Conservation (phyloP, 305 asterid genomes). For the Fraxinus dipetala region DNA sequence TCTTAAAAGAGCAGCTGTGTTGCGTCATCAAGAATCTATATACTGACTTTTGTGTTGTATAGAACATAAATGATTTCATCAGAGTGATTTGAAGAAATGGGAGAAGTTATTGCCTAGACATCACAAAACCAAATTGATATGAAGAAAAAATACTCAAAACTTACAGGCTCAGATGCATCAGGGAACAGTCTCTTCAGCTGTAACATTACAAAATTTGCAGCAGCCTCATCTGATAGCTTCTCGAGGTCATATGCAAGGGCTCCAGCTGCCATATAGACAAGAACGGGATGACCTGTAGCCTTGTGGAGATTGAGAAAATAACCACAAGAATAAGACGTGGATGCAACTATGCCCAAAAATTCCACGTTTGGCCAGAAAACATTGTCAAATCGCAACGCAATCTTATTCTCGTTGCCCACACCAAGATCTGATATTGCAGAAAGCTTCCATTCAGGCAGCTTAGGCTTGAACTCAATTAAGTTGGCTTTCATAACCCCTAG, state of each 20-base stretch:
- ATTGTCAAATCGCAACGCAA: slow-evolving; percentile 65
- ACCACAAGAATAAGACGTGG: slow-evolving; percentile 79
- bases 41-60: neutral
- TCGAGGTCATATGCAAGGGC: slow-evolving; percentile 79
- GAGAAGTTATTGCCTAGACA: neutral
- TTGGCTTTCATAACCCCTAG: slow-evolving; percentile 84
- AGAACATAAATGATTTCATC: neutral
- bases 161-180: slow-evolving; percentile 76
- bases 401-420: slow-evolving; percentile 87
- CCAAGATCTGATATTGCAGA: slow-evolving; percentile 97
- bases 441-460: slow-evolving; percentile 86
- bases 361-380: slow-evolving; percentile 97
- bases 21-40: neutral
- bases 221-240: slow-evolving; percentile 78
- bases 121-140: neutral
- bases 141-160: slow-evolving; percentile 23
- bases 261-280: slow-evolving; percentile 98
- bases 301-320: slow-evolving; percentile 94
- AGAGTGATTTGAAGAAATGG: neutral
- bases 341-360: slow-evolving; percentile 74
- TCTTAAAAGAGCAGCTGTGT: neutral
- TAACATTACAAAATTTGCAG: slow-evolving; percentile 66
- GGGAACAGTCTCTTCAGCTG: slow-evolving; percentile 90
- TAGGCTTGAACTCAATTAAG: slow-evolving; percentile 74
- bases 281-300: slow-evolving; percentile 87